Base-by-base conservation (phyloP, 495 filamentous ascomycete species). In the Penicillium psychrofluorescens region DNA sequence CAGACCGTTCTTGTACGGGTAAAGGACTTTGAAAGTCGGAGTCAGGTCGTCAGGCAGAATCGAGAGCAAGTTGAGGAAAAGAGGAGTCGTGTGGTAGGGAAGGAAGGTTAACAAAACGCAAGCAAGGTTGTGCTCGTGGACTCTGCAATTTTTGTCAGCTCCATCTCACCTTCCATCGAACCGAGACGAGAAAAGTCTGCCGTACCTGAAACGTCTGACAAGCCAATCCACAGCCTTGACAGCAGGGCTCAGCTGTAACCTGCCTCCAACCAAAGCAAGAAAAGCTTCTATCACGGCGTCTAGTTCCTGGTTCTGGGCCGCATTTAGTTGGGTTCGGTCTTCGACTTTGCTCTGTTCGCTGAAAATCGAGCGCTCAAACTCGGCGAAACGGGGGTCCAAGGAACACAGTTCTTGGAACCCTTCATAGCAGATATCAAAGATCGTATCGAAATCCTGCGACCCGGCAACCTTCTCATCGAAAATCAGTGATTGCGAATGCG, bases 161-260 rank as follows among this genome's bases (percentile, higher is more conserved):
- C 16, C 5, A 29, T 14, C 14, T 7, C 22, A 14, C 35, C 39
- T 4, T 4, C n/a, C 33, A 22, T 22, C 22, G 22, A 22, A 22
- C 22, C 22, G 22, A 22, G 22, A 22, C 32, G 32, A 7, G 9
- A 35, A 32, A 8, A 34, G 16, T 33, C 76, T 27, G 22, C 22
- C 22, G 4, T 69, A 96, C 90, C 88, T 78, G 50, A 97, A 99
- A 46, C 90, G 76, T 55, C 92, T 73, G 29, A 99, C 75, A 15
- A 96, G 74, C 92, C 92, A 99, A 68, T 99, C 94, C 29, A 96
- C 71, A 5, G 89, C 86, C 53, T 90, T 95, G 11, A 92, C 75
- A 1, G 86, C 88, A 11, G 91, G 90, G 59, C 80, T 88, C 35
- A 99, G 69, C 27, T 88, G 74, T 32, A 99, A 50, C 37, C 83